phyloP scores from a whole-genome alignment of 176 grass and related monocot genomes.

The Aegilops longissima region DNA sequence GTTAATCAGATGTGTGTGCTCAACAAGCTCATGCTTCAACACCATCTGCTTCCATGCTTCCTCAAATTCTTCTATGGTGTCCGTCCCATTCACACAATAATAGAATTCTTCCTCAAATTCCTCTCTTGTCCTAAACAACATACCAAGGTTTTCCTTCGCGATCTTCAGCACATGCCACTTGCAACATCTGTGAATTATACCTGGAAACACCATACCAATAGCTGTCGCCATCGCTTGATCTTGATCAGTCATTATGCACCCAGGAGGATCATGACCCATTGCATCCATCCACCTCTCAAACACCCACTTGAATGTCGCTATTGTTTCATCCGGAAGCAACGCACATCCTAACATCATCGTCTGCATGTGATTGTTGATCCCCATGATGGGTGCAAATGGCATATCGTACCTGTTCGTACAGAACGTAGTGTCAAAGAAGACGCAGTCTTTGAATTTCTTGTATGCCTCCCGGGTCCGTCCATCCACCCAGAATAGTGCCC shows the following conservation, averaged over 20 bases:
- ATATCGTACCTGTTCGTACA: conserved; percentile 8
- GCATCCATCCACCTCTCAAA: not conserved
- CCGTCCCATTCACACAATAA: not conserved
- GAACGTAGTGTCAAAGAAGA: conserved; percentile 22
- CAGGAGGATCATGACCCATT: no score
- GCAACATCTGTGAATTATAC: no score
- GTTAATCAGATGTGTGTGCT: not conserved
- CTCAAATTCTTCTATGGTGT: not conserved
- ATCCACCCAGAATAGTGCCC: no score
- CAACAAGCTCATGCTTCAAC: not conserved
- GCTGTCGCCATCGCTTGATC: no score
- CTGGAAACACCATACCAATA: no score
- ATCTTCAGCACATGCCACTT: no score
- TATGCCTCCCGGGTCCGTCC: no score
- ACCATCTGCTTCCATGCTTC: not conserved
- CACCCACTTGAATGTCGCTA: not conserved
- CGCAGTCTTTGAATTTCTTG: not conserved
- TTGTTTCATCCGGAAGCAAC: not conserved
- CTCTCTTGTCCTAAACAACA: no score
- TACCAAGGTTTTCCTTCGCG: no score
- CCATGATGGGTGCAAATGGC: conserved; percentile 13
- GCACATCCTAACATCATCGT: not conserved
- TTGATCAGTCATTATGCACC: no score
- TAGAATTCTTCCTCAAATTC: not conserved
- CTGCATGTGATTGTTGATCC: conserved; percentile 17